Conservation (phyloP, 345 rosid genomes). For the Moricandia moricandioides region DNA sequence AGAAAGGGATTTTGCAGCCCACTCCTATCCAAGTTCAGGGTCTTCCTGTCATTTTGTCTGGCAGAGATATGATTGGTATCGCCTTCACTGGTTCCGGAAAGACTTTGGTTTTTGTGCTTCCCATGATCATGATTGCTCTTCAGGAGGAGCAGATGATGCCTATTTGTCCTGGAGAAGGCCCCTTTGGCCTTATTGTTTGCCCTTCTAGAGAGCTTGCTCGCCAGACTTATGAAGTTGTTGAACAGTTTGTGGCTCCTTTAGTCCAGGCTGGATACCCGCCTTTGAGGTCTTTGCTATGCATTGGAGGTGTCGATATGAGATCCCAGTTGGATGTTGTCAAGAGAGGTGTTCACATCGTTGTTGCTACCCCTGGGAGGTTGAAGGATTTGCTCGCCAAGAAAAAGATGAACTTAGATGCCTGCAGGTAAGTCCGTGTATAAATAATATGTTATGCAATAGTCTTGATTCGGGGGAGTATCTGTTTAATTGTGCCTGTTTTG, state of each 20-base stretch:
- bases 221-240: slow-evolving; percentile 89
- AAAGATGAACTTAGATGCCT: slow-evolving; percentile 83
- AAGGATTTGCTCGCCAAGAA: slow-evolving; percentile 96
- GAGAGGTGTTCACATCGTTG: slow-evolving; percentile 87
- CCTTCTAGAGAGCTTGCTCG: slow-evolving; percentile 92
- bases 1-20: slow-evolving; percentile 87
- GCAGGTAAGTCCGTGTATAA: slow-evolving; percentile 52
- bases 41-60: slow-evolving; percentile 74
- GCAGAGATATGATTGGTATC: slow-evolving; percentile 93
- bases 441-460: neutral
- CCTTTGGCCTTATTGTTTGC: slow-evolving; percentile 71
- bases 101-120: slow-evolving; percentile 84
- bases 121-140: slow-evolving; percentile 79
- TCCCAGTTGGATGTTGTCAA: slow-evolving; percentile 83
- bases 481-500: neutral
- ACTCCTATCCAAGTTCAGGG: slow-evolving; percentile 97
- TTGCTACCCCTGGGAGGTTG: slow-evolving; percentile 93
- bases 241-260: slow-evolving; percentile 65
- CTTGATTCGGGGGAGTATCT: neutral
- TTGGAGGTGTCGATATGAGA: slow-evolving; percentile 91
- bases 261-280: slow-evolving; percentile 65
- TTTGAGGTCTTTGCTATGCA: slow-evolving; percentile 74
- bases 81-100: slow-evolving; percentile 92
- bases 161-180: slow-evolving; percentile 78
- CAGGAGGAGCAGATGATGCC: slow-evolving; percentile 98